A percentile compares a stretch with the other conserved stretches of the same genome.
Evolutionary conservation across 2,329 filamentous ascomycete genomes (phyloP).

Genomic region (Hypoxylon sp.): DNA sequence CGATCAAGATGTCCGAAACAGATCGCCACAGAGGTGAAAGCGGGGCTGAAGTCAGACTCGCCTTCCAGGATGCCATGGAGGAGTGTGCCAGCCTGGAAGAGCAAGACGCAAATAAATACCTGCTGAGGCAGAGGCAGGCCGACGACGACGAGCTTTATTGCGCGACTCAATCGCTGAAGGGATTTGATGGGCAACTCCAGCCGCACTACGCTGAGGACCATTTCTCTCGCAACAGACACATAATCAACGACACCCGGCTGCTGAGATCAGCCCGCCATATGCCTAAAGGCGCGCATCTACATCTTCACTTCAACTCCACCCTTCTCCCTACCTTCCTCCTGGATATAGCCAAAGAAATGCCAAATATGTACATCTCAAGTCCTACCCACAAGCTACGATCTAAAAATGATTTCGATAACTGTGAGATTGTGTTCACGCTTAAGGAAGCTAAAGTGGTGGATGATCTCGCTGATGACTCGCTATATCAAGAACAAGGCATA

Average conservation of each 20-base stretch:
- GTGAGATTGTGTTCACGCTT: slow-evolving; percentile 64
- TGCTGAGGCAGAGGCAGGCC: slow-evolving; percentile 32
- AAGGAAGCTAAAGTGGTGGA: slow-evolving; percentile 7
- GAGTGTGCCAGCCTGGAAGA: slow-evolving; percentile 30
- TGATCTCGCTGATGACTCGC: slow-evolving; percentile 65
- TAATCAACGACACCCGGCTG: slow-evolving; percentile 70
- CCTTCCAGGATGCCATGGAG: slow-evolving; percentile 44
- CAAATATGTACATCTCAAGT: slow-evolving; percentile 79
- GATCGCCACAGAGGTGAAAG: neutral
- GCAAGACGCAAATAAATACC: slow-evolving; percentile 32
- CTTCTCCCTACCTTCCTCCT: slow-evolving; percentile 73
- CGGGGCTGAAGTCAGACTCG: slow-evolving; percentile 22
- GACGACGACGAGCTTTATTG: slow-evolving; percentile 45
- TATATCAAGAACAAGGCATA: slow-evolving; percentile 51
- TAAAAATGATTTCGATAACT: slow-evolving; percentile 62
- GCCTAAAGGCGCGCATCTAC: slow-evolving; percentile 81
- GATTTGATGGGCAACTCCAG: neutral
- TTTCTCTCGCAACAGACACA: slow-evolving; percentile 68
- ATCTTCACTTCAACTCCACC: slow-evolving; percentile 85
- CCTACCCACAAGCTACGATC: slow-evolving; percentile 59
- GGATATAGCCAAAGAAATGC: slow-evolving; percentile 66
- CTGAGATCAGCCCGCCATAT: slow-evolving; percentile 70
- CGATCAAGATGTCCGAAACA: neutral
- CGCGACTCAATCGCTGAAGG: neutral
- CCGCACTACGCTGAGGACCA: slow-evolving; percentile 63